Conservation (phyloP, 2,329 filamentous ascomycete genomes). For the Volutella citrinella region DNA sequence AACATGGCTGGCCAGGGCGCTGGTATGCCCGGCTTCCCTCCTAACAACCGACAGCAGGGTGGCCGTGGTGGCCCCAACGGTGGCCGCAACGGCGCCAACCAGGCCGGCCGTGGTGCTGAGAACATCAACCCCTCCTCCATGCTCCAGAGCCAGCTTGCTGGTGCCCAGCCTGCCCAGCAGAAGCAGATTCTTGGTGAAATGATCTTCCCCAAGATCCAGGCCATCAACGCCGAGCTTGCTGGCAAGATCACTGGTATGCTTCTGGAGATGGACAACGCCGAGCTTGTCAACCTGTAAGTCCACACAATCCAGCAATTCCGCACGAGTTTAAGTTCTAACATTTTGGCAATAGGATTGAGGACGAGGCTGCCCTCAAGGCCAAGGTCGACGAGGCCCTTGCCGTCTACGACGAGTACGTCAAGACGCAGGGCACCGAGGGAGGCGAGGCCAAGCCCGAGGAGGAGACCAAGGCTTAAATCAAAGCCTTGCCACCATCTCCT, state of each 20-base stretch:
- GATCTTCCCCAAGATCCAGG: constrained; percentile 97
- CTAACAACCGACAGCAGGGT: constrained; percentile 52
- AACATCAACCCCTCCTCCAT: constrained; percentile 32
- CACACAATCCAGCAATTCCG: constrained; percentile 10
- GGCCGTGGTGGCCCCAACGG: constrained; percentile 43
- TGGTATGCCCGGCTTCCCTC: constrained; percentile 55
- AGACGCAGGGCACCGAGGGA: constrained; percentile 61
- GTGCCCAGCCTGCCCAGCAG: constrained; percentile 69
- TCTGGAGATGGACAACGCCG: constrained; percentile 96
- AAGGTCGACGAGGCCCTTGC: constrained; percentile 98
- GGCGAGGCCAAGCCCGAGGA: constrained; percentile 49
- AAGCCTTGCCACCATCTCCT: constrained; percentile 1
- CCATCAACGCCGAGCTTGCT: constrained; percentile 89
- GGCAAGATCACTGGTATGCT: constrained; percentile 99
- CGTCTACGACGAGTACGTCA: constrained; percentile 98
- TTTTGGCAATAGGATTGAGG: constrained; percentile 74
- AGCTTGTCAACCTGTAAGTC: constrained; percentile 93
- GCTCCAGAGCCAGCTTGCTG: constrained; percentile 57
- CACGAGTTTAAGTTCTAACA: constrained; percentile 9
- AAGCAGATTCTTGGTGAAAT: constrained; percentile 98
- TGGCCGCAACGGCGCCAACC: constrained; percentile 43
- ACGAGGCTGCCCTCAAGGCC: constrained; percentile 81
- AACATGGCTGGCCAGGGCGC: constrained; percentile 54
- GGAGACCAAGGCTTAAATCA: constrained; percentile 40
- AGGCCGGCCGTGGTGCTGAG: constrained; percentile 45